Evolutionary conservation across 2,329 filamentous ascomycete species (phyloP), one percentile per base, ranked within the genome.

Genomic region (Daldinia sp.): DNA sequence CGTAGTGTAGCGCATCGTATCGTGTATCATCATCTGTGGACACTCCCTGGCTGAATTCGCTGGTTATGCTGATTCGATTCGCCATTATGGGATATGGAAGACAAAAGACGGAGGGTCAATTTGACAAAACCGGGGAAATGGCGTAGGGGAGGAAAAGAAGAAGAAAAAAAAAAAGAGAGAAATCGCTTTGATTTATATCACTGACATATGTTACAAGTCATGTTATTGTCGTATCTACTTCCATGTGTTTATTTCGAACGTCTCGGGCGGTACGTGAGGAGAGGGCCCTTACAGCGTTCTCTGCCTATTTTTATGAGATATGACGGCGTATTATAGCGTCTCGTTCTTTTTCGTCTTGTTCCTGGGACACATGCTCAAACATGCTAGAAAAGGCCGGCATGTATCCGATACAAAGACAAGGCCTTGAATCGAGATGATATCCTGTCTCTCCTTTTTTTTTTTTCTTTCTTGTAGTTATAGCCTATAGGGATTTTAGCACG

Each of bases 31-130:
- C 25, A 37, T 51, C 45, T 45, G 45, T n/a, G 27, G 45, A 32
- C 35, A 41, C 27, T 39, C 52, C 19, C 10, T 43, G 11, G 29
- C 34, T 34, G 39, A 27, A 48, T 17, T n/a, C 25, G 29, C 21
- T 29, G 23, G 13, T 35, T 35, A 34, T 11, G 27, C 13, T 27
- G 8, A n/a, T 41, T 34, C n/a, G 17, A 27, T 48, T 25, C 4
- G 9, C 21, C 21, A 35, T 54, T 27, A 27, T 61, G 17, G 41
- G 58, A 56, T 56, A 13, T 19, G 39, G 52, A 19, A 30, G 47
- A 57, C n/a, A n/a, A n/a, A n/a, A n/a, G n/a, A n/a, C n/a, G n/a
- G n/a, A n/a, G n/a, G n/a, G n/a, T n/a, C n/a, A n/a, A n/a, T n/a
- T 19, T 30, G 39, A 48, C 48, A 52, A 56, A 47, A 56, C 37